Percentiles rank a stretch among this genome's conserved stretches.
phyloP scores from a whole-genome alignment of 495 filamentous ascomycete genomes.

The Penicillium steckii region DNA sequence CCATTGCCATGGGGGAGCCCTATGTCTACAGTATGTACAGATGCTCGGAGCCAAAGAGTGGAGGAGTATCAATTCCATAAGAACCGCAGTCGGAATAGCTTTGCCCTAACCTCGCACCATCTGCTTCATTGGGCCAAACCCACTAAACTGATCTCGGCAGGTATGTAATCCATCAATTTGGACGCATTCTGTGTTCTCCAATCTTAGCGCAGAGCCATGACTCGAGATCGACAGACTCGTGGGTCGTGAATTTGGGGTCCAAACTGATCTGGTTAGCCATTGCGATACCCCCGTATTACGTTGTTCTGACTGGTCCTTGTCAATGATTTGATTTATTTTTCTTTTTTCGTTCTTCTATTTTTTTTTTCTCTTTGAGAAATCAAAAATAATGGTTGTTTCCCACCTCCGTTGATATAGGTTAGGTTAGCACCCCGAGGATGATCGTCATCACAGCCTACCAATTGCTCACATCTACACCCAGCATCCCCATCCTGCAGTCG shows the following conservation, averaged over 20 bases:
- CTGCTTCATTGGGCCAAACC: neutral
- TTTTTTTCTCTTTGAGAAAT: neutral
- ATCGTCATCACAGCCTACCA: neutral
- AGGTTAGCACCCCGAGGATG: neutral
- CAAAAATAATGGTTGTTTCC: too few relatives aligned
- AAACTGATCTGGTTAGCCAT: neutral
- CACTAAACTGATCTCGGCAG: neutral
- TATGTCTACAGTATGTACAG: too few relatives aligned
- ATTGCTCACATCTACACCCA: neutral
- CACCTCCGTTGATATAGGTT: too few relatives aligned
- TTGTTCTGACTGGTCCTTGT: neutral
- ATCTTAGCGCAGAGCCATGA: neutral
- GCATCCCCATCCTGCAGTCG: neutral
- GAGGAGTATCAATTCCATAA: neutral
- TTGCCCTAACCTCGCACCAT: neutral
- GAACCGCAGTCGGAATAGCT: neutral
- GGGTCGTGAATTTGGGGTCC: slow-evolving; percentile 6
- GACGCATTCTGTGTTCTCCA: neutral
- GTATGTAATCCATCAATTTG: neutral
- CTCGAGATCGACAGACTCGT: slow-evolving; percentile 1
- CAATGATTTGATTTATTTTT: neutral
- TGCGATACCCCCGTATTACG: neutral
- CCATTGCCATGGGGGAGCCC: neutral
- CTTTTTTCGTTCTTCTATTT: neutral
- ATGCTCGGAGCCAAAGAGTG: too few relatives aligned